phyloP scores from a whole-genome alignment of 306 rosid genomes.

The Luffa acutangula region DNA sequence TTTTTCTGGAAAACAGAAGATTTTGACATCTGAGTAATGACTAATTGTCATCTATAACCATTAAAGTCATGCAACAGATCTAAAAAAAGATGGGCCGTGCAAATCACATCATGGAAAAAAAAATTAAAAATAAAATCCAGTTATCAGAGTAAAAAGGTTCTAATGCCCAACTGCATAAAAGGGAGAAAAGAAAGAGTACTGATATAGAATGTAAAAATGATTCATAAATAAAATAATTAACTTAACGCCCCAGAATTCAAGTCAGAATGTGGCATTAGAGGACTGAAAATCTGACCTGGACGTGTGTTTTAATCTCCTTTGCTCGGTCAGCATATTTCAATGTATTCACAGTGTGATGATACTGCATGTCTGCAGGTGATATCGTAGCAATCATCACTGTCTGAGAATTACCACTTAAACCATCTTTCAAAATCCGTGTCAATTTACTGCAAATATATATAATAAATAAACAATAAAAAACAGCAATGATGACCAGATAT shows the following conservation, averaged over 20 bases:
- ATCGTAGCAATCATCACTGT: constrained; percentile 57
- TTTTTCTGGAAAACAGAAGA: constrained; percentile 33
- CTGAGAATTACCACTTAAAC: constrained; percentile 60
- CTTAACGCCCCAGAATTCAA: neutral
- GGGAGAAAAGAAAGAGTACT: neutral
- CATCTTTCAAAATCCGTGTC: constrained; percentile 58
- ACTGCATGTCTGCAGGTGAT: constrained; percentile 40
- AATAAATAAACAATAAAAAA: constrained; percentile 13
- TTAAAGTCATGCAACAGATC: neutral
- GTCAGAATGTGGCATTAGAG: neutral
- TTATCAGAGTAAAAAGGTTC: neutral
- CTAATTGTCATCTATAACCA: neutral
- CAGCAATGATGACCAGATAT: neutral
- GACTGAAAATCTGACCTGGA: constrained; percentile 32
- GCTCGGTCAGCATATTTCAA: constrained; percentile 63
- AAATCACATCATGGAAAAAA: neutral
- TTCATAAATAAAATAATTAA: neutral
- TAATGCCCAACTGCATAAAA: neutral
- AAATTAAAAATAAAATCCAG: neutral
- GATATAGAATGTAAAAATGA: neutral
- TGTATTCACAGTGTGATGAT: constrained; percentile 53
- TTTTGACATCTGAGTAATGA: neutral
- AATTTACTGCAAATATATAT: constrained; percentile 36
- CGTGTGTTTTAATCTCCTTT: constrained; percentile 57
- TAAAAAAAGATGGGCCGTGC: neutral